A percentile compares a stretch with the other conserved stretches of the same genome.
Evolutionary conservation across 2,329 filamentous ascomycete genomes (phyloP).

Genomic region (Xylaria sp.): DNA sequence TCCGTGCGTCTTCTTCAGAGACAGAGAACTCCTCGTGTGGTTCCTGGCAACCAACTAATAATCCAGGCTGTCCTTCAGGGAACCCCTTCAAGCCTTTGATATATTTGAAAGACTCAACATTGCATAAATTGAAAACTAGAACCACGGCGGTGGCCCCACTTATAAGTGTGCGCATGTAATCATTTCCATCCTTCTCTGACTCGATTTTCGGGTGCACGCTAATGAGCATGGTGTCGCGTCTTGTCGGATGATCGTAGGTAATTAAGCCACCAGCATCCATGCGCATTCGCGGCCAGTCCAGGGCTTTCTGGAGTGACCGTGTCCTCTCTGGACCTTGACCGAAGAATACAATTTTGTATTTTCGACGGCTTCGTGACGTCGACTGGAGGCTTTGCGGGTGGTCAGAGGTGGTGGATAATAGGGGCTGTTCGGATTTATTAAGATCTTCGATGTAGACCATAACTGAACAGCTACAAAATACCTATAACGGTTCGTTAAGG

Average conservation of each 20-base stretch:
- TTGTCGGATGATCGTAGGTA: slow-evolving; percentile 14
- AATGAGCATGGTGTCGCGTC: not conserved
- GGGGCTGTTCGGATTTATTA: slow-evolving; percentile 4
- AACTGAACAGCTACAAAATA: slow-evolving; percentile 21
- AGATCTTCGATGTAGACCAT: slow-evolving; percentile 18
- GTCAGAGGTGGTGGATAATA: slow-evolving; percentile 5
- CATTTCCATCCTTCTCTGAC: not conserved
- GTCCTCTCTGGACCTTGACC: slow-evolving; percentile 18
- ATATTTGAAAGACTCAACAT: slow-evolving; percentile 8
- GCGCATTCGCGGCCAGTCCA: not conserved
- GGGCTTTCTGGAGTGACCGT: not conserved
- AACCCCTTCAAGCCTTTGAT: slow-evolving; percentile 10
- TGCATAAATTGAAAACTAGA: not conserved
- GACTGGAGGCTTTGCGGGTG: not conserved
- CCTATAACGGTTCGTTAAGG: not conserved
- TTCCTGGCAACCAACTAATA: slow-evolving; percentile 17
- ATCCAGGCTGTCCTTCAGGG: slow-evolving; percentile 1
- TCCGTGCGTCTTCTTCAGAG: not conserved
- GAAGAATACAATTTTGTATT: slow-evolving; percentile 28
- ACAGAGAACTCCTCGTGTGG: not conserved
- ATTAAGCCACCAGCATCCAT: slow-evolving; percentile 7
- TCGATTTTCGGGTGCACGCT: slow-evolving; percentile 15
- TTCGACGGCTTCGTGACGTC: not conserved
- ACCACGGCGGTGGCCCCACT: not conserved
- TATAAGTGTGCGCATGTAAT: slow-evolving; percentile 4